Base-by-base conservation (phyloP, 1,284 basidiomycete species). In the Pascua sp. region DNA sequence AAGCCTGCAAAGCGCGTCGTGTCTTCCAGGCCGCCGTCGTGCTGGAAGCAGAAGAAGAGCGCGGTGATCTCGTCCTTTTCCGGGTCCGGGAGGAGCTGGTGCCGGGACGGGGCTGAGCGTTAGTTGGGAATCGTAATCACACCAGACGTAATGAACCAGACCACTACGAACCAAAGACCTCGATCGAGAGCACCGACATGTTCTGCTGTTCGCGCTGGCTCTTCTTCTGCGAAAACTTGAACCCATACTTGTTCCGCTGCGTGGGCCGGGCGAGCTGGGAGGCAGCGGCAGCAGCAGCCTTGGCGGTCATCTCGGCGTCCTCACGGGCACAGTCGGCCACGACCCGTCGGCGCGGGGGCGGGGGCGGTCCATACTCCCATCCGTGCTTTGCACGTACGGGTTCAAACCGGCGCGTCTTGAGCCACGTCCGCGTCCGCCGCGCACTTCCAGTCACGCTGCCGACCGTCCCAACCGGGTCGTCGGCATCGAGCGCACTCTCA, bases 151-250 rank as follows among this genome's bases (percentile, higher is more conserved):
- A 32, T 32, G 4, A 32, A 3, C 24, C 24, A 32, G 24, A 7
- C 24, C 7, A 32, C 7, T 7, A 32, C 83, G 63, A 59, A 89
- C 91, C 88, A 70, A 93, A 90, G 1, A 93, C 77, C 73, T 98
- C 95, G 47, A 97, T 71, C 3, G 88, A 85, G 46, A 98, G 76
- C 10, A 90, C 79, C 0, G 87, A 85, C 88, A 98, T 91, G 68
- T 83, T 83, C 63, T 88, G 86, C 56, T 82, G 84, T 69, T 85
- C 86, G 32, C 89, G 83, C 41, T 78, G 75, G 5, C 78, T 69
- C 66, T 55, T 78, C 12, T 77, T 76, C 38, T 84, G 83, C 7
- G 84, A 83, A 24, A 81, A 81, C 62, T 85, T 85, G 67, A 86
- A 79, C 1, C 87, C 88, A 69, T 84, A 88, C 13, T 82, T 80